These are phyloP conservation scores for Leishmania martiniquensis DNA, from an alignment of 208 protist genomes.

Conservation along the genomic window DNA sequence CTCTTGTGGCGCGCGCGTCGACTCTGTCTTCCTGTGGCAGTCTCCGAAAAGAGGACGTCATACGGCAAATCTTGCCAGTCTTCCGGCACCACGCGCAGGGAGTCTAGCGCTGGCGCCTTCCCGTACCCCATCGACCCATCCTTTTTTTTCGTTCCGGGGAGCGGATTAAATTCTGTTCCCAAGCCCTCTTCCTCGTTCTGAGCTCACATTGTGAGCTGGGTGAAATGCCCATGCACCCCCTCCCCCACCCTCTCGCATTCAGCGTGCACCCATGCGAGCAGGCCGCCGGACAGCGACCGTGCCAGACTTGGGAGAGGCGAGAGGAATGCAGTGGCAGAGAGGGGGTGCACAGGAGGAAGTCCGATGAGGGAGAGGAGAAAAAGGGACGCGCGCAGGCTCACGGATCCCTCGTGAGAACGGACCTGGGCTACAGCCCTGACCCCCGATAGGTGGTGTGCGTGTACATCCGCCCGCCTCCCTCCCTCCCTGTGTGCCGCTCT, in stretches of 20 bases:
- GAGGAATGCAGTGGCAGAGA: not conserved
- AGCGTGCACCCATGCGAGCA: not conserved
- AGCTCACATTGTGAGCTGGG: not conserved
- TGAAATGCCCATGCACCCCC: not conserved
- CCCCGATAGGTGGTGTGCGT: no score
- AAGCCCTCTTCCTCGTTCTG: no score
- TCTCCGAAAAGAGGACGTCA: no score
- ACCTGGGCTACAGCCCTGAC: no score
- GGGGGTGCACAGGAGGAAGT: no score
- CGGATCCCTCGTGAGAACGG: no score
- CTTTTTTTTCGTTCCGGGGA: not conserved
- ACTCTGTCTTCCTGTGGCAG: not conserved
- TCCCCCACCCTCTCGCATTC: not conserved
- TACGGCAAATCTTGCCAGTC: not conserved
- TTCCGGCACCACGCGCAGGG: not conserved
- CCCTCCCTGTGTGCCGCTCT: no score
- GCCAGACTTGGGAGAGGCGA: not conserved
- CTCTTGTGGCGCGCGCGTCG: not conserved
- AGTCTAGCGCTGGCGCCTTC: no score
- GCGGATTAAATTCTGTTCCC: not conserved
- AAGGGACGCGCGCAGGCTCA: no score
- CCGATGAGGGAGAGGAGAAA: not conserved
- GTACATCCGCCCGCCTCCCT: not conserved
- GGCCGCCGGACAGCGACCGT: not conserved
- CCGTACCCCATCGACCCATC: not conserved